A percentile compares a stretch with the other conserved stretches of the same genome.
Evolutionary conservation across 73 alveolate species (phyloP).

Genomic region (Paramecium octaurelia): DNA sequence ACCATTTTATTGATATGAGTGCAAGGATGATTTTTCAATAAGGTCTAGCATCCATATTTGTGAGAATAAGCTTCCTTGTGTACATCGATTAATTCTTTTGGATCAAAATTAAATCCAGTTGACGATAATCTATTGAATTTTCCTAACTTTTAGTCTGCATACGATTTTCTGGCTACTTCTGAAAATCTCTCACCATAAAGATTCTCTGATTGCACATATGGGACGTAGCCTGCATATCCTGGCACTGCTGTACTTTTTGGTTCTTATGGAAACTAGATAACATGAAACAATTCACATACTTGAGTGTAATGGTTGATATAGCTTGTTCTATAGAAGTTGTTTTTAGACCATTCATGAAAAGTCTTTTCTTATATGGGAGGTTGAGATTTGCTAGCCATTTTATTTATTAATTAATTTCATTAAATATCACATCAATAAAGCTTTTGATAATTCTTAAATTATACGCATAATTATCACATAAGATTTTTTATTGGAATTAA

Average conservation of each 20-base stretch:
- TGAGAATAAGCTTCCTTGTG: slow-evolving; percentile 41
- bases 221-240: slow-evolving; percentile 60
- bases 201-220: slow-evolving; percentile 45
- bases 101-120: slow-evolving; percentile 51
- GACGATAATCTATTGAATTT: slow-evolving; percentile 30
- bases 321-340: slow-evolving; percentile 57
- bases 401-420: neutral
- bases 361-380: slow-evolving; percentile 17
- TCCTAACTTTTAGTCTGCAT: slow-evolving; percentile 1
- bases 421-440: neutral
- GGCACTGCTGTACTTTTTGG: slow-evolving; percentile 62
- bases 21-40: slow-evolving; percentile 24
- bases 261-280: slow-evolving; percentile 38
- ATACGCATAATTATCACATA: too few species aligned
- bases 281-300: neutral
- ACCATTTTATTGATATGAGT: neutral
- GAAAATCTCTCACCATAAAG: slow-evolving; percentile 36
- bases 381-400: slow-evolving; percentile 35
- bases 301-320: slow-evolving; percentile 37
- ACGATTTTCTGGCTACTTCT: neutral
- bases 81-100: neutral
- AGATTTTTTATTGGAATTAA: neutral
- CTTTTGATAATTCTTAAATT: neutral
- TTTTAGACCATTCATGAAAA: slow-evolving; percentile 54
- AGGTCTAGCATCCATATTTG: slow-evolving; percentile 34